A percentile compares a stretch with the other conserved stretches of the same genome.
These are phyloP conservation scores for Trypanosoma rangeli DNA, from an alignment of 208 protist species.

Conservation along the genomic window DNA sequence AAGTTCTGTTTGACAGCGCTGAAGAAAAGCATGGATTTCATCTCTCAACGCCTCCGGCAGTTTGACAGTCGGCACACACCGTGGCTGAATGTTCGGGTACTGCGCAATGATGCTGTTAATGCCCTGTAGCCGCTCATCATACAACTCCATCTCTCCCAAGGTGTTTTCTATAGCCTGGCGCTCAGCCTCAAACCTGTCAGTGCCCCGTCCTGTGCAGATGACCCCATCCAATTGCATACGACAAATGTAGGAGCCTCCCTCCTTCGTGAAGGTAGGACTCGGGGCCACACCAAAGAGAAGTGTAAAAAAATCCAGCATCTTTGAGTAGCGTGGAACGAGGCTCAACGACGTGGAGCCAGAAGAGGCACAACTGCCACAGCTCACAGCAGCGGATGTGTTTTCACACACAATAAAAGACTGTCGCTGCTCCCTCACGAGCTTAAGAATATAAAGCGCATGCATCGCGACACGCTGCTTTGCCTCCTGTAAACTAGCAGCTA, in stretches of 20 bases:
- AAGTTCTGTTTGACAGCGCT: conserved; percentile 14
- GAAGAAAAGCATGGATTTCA: conserved; percentile 27
- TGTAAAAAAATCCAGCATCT: conserved; percentile 43
- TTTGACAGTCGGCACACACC: conserved; percentile 40
- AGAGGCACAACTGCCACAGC: conserved; percentile 28
- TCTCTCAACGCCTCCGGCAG: conserved; percentile 24
- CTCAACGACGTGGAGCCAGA: conserved; percentile 35
- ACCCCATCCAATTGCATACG: conserved; percentile 42
- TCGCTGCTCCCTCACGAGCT: conserved; percentile 27
- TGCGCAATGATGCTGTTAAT: conserved; percentile 52
- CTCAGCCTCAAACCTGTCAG: conserved; percentile 80
- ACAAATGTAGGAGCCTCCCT: conserved; percentile 42
- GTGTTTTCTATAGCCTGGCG: conserved; percentile 47
- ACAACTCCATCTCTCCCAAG: conserved; percentile 58
- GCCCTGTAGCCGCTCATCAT: conserved; percentile 58
- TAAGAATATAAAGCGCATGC: conserved; percentile 55
- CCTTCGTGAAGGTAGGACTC: conserved; percentile 32
- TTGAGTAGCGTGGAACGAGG: conserved; percentile 41
- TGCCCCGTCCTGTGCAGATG: conserved; percentile 46
- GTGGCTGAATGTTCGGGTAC: conserved; percentile 44
- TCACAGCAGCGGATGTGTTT: neutral
- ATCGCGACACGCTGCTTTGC: conserved; percentile 63
- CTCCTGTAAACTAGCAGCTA: conserved; percentile 39
- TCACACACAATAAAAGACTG: neutral
- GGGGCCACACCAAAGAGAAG: conserved; percentile 39